Percentiles rank a stretch among this genome's conserved stretches.
phyloP scores from a whole-genome alignment of 2,329 filamentous ascomycete genomes.

The Zymoseptoria crescenta region DNA sequence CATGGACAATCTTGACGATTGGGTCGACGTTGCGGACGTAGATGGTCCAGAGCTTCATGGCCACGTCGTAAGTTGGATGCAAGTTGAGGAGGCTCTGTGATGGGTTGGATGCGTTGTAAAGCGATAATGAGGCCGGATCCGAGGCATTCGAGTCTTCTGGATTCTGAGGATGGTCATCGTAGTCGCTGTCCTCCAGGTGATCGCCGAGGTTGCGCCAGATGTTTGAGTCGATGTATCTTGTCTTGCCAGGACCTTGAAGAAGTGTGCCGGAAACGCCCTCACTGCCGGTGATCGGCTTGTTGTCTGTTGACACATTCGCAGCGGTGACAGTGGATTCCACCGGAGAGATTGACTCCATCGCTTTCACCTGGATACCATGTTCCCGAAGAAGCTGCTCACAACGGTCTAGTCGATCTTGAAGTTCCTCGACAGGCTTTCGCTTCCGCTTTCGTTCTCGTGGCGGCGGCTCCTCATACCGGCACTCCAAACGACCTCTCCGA shows the following conservation, averaged over 20 bases:
- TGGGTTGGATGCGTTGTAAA: slow-evolving; percentile 7
- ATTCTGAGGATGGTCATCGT: slow-evolving; percentile 3
- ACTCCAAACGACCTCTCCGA: slow-evolving; percentile 30
- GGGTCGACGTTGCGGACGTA: slow-evolving; percentile 67
- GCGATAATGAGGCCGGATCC: slow-evolving; percentile 26
- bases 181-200: slow-evolving; percentile 22
- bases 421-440: slow-evolving; percentile 27
- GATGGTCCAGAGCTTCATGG: slow-evolving; percentile 49
- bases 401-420: slow-evolving; percentile 31
- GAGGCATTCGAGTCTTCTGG: slow-evolving; percentile 9
- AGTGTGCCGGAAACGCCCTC: slow-evolving; percentile 17
- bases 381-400: slow-evolving; percentile 35
- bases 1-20: slow-evolving; percentile 61
- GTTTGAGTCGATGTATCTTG: slow-evolving; percentile 37
- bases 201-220: slow-evolving; percentile 27
- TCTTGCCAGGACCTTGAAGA: slow-evolving; percentile 28
- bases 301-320: background rate
- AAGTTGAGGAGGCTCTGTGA: slow-evolving; percentile 30
- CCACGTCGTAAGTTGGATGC: slow-evolving; percentile 46
- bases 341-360: background rate
- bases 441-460: slow-evolving; percentile 32
- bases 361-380: slow-evolving; percentile 24
- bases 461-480: slow-evolving; percentile 35
- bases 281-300: no score
- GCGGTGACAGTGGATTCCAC: background rate